These are phyloP conservation scores for Claviceps maximensis DNA, from an alignment of 2,329 filamentous ascomycete genomes.

Conservation along the genomic window DNA sequence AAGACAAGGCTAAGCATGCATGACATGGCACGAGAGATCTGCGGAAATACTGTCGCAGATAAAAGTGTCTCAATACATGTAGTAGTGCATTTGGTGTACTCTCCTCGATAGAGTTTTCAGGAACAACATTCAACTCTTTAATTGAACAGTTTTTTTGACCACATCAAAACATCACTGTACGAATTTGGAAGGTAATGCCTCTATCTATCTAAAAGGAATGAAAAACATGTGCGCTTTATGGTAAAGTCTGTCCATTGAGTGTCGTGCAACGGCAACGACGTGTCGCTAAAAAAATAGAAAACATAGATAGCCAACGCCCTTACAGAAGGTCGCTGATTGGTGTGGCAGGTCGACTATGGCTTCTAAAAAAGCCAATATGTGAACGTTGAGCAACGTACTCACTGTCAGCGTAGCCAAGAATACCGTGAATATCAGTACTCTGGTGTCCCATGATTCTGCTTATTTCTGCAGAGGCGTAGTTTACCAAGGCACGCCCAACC, in stretches of 20 bases:
- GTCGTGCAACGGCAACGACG: not conserved
- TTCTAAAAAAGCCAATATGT: constrained; percentile 64
- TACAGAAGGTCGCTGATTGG: constrained; percentile 20
- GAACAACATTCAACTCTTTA: not conserved
- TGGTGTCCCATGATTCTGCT: constrained; percentile 69
- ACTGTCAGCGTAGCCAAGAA: constrained; percentile 85
- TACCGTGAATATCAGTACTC: constrained; percentile 64
- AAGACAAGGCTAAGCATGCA: not conserved
- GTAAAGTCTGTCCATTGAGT: not conserved
- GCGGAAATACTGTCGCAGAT: not conserved
- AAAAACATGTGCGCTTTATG: not conserved
- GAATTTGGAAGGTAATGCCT: not conserved
- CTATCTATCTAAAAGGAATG: not conserved
- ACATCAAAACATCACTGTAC: no score
- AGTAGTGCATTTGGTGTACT: not conserved
- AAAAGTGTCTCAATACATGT: not conserved
- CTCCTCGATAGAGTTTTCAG: no score
- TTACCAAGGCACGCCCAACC: constrained; percentile 79
- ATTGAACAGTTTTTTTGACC: no score
- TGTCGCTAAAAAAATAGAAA: not conserved
- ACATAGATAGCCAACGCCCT: not conserved
- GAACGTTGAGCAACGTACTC: constrained; percentile 86
- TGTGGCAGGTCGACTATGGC: constrained; percentile 39
- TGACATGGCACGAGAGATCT: not conserved
- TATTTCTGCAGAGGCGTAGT: constrained; percentile 83